Base-by-base conservation (phyloP, 495 filamentous ascomycete genomes). In the Pseudoneurospora amorphoporcata region DNA sequence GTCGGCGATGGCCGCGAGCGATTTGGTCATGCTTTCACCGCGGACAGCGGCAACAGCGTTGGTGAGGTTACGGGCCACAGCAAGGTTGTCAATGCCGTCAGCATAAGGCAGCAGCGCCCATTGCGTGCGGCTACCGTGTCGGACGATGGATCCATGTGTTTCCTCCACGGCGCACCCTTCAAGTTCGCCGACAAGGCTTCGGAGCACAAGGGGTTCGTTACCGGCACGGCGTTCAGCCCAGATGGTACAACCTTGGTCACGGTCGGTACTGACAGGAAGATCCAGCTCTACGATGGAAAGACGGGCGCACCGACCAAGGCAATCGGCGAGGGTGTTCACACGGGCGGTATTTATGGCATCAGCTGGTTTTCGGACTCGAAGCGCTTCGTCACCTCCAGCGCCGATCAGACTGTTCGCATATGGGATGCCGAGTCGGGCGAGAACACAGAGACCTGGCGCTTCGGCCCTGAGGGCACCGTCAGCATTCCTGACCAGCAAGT, bases 211-310 rank as follows among this genome's bases (percentile, higher is more conserved):
- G 91, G 92, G 65, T 98, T 95, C 77, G 90, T 98, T 12, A 91
- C 97, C 77, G 94, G 93, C 42, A 89, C 93, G 8, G 91, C 88
- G 2, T 98, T 98, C 82, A 94, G 92, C 72, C 96, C 96, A 0
- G 95, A 98, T 82, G 96, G 95, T 32, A 88, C 84, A 39, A 86
- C 84, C 19, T 83, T 99, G 69, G 93, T 95, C 58, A 97, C 91
- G 74, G 95, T 98, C 47, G 94, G 95, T 42, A 91, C 90, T 19
- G 95, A 99, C 79, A 86, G 90, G 61, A 88, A 90, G 80, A 97
- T 99, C 70, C 95, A 94, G 85, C 83, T 98, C 3, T 99, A 97
- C 78, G 94, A 97, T 76, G 95, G 96, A 47, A 97, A 95, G 84
- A 95, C 93, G 2, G 95, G 95, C 4, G 95, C 97, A 76, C 84